Evolutionary conservation across 345 rosid genomes (phyloP).

Genomic region (Corchorus olitorius): DNA sequence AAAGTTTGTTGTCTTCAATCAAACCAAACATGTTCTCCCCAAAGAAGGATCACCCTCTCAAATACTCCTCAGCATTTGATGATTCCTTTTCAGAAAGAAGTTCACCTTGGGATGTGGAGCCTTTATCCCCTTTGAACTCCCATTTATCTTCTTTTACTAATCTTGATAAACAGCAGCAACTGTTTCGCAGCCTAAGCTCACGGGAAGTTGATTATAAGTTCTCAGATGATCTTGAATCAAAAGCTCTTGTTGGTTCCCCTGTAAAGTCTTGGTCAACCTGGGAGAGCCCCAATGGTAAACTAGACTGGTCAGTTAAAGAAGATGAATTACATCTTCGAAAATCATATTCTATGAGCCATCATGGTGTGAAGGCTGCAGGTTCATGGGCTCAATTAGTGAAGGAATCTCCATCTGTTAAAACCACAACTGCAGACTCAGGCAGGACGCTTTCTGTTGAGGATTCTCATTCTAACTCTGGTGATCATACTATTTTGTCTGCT

Average conservation of each 20-base stretch:
- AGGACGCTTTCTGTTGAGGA: constrained; percentile 25
- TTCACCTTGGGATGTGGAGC: constrained; percentile 47
- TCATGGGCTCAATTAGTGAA: constrained; percentile 54
- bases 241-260: constrained; percentile 32
- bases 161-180: constrained; percentile 49
- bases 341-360: constrained; percentile 35
- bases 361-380: constrained; percentile 44
- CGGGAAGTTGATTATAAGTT: constrained; percentile 32
- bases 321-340: constrained; percentile 35
- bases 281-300: constrained; percentile 43
- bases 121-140: constrained; percentile 47
- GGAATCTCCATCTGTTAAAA: constrained; percentile 45
- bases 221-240: constrained; percentile 28
- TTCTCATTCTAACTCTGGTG: constrained; percentile 29
- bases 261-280: constrained; percentile 40
- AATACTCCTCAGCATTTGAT: constrained; percentile 41
- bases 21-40: constrained; percentile 46
- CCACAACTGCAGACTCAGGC: constrained; percentile 16
- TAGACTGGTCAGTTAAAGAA: constrained; percentile 38
- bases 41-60: constrained; percentile 36
- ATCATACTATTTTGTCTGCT: constrained; percentile 33
- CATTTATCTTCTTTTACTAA: constrained; percentile 35
- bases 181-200: constrained; percentile 39
- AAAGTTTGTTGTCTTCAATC: constrained; percentile 41
- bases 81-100: constrained; percentile 47